phyloP scores from a whole-genome alignment of 306 rosid genomes.

The Parietaria judaica region DNA sequence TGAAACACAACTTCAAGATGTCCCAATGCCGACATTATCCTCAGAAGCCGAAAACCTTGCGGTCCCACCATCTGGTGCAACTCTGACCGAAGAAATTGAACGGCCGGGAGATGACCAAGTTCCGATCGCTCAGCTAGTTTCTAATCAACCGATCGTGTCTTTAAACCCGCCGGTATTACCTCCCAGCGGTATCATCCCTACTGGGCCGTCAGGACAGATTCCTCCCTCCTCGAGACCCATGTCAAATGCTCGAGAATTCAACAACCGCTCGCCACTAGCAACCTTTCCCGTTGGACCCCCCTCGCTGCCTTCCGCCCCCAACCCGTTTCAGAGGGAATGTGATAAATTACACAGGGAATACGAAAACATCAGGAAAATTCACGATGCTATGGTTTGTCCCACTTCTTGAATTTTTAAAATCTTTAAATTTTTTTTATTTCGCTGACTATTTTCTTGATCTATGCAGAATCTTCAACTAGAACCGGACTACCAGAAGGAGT shows the following conservation, averaged over 20 bases:
- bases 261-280: constrained; percentile 32
- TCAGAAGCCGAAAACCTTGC: constrained; percentile 16
- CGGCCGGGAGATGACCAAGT: constrained; percentile 12
- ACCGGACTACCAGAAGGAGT: constrained; percentile 50
- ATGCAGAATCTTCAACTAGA: constrained; percentile 56
- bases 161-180: constrained; percentile 15
- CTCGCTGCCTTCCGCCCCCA: constrained; percentile 13
- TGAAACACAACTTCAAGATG: constrained; percentile 18
- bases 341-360: constrained; percentile 39
- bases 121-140: constrained; percentile 13
- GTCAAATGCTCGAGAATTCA: constrained; percentile 26
- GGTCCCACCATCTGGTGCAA: constrained; percentile 7
- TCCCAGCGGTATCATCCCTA: constrained; percentile 16
- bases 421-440: constrained; percentile 8
- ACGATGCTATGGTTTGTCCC: constrained; percentile 49
- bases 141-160: constrained; percentile 19
- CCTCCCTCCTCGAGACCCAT: constrained; percentile 27
- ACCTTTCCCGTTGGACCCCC: constrained; percentile 23
- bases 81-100: constrained; percentile 19
- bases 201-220: constrained; percentile 10
- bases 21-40: constrained; percentile 17
- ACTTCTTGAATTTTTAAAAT: constrained; percentile 9
- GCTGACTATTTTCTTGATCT: constrained; percentile 13
- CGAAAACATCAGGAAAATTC: constrained; percentile 23
- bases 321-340: constrained; percentile 58